These are phyloP conservation scores for Beauveria sp. DNA, from an alignment of 2,329 filamentous ascomycete genomes.

Conservation along the genomic window DNA sequence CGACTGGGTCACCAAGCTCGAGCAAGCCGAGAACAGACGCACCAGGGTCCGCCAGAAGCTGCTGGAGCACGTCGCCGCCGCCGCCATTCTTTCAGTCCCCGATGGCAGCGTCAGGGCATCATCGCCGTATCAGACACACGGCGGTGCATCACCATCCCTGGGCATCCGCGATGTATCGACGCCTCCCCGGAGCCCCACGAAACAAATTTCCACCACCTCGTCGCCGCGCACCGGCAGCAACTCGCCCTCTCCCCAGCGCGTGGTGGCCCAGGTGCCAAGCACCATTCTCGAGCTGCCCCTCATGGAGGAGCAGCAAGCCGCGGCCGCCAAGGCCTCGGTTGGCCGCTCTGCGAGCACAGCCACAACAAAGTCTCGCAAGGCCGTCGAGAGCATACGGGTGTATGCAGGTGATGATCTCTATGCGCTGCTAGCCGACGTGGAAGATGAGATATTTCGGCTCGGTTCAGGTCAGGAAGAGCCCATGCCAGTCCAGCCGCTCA, in stretches of 20 bases:
- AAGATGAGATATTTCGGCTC: conserved; percentile 36
- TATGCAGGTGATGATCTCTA: conserved; percentile 63
- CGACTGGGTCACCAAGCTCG: conserved; percentile 74
- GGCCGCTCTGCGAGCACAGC: conserved; percentile 19
- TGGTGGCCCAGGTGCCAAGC: conserved; percentile 46
- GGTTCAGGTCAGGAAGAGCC: conserved; percentile 17
- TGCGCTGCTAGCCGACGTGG: conserved; percentile 58
- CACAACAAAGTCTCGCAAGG: conserved; percentile 27
- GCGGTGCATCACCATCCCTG: conserved; percentile 29
- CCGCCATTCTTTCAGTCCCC: conserved; percentile 43
- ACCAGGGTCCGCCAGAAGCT: conserved; percentile 71
- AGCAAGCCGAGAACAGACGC: conserved; percentile 70
- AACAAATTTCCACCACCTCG: conserved; percentile 23
- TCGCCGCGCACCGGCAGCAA: conserved; percentile 26
- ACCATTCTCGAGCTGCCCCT: conserved; percentile 46
- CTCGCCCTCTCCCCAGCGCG: conserved; percentile 43
- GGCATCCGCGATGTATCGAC: conserved; percentile 40
- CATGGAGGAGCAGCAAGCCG: conserved; percentile 35
- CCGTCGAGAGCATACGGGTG: conserved; percentile 58
- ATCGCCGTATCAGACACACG: conserved; percentile 29
- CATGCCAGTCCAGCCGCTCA: conserved; percentile 18
- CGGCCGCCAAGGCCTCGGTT: conserved; percentile 16
- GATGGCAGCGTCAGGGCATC: conserved; percentile 28
- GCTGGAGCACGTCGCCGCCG: conserved; percentile 72
- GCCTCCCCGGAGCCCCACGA: conserved; percentile 53